phyloP scores from a whole-genome alignment of 176 grass and related monocot genomes.

The Avena sativa region DNA sequence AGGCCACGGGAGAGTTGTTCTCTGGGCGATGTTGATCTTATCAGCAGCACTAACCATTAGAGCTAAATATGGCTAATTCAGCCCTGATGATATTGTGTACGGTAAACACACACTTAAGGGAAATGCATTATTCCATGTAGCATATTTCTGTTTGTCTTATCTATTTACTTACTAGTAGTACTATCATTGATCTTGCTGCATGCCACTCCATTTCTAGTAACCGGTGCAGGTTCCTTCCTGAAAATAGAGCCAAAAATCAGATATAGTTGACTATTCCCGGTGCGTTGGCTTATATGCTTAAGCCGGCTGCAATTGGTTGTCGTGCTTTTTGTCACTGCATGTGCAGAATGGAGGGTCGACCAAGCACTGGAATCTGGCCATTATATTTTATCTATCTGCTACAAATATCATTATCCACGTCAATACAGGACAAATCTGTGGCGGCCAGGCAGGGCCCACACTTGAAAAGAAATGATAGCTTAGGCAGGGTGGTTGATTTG shows the following conservation, averaged over 20 bases:
- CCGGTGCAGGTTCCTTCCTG: neutral
- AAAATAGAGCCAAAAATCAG: neutral
- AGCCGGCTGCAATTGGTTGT: neutral
- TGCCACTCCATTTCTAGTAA: neutral
- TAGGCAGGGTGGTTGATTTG: neutral
- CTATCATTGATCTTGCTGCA: neutral
- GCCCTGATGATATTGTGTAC: no score
- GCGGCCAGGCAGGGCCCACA: neutral
- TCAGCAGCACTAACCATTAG: no score
- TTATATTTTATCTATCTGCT: neutral
- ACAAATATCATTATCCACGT: neutral
- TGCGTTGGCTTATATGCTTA: neutral
- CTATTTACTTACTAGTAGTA: no score
- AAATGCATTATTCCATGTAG: no score
- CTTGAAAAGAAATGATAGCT: slow-evolving; percentile 9
- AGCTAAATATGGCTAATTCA: no score
- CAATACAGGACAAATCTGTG: slow-evolving; percentile 5
- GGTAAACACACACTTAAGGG: no score
- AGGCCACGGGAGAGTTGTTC: no score
- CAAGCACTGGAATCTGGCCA: neutral
- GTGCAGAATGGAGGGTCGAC: neutral
- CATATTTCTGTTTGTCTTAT: no score
- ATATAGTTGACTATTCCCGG: neutral
- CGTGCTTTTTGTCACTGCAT: slow-evolving; percentile 1
- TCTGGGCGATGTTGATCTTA: no score